Percentiles rank a stretch among this genome's conserved stretches.
Conservation (phyloP, 441 rosid species). For the Pelargonium australe region DNA sequence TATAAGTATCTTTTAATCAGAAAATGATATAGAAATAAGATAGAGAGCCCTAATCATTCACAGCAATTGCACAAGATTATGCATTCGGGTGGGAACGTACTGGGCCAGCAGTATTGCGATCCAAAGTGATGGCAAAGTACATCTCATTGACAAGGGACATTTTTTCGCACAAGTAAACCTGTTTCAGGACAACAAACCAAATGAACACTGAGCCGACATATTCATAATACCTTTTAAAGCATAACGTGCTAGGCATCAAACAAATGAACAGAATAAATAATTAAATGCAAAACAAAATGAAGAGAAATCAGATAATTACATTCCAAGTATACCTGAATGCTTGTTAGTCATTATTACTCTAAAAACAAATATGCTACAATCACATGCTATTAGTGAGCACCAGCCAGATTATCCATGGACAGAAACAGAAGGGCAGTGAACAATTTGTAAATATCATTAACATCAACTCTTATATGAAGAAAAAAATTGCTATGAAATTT, state of each 20-base stretch:
- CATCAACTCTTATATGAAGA: no score
- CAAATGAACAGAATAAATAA: background rate
- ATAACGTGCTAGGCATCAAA: background rate
- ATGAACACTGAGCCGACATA: background rate
- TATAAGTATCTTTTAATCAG: conserved; percentile 10
- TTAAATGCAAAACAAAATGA: background rate
- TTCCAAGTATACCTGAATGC: background rate
- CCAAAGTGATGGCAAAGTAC: conserved; percentile 95
- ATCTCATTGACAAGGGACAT: conserved; percentile 90
- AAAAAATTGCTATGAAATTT: no score
- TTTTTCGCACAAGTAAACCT: conserved; percentile 93
- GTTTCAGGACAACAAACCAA: conserved; percentile 22
- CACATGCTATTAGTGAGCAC: background rate
- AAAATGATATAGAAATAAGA: background rate
- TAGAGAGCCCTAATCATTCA: background rate
- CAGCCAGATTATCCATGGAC: background rate
- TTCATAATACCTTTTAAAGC: no score
- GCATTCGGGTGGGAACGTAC: conserved; percentile 37
- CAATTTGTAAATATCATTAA: background rate
- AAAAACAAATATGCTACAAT: background rate
- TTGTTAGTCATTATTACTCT: background rate
- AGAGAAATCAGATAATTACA: background rate
- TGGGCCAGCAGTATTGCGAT: conserved; percentile 93
- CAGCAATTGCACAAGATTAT: conserved; percentile 9
- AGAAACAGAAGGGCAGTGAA: background rate